These are phyloP conservation scores for Priceomyces carsonii DNA, from an alignment of 805 yeast genomes.

Conservation along the genomic window DNA sequence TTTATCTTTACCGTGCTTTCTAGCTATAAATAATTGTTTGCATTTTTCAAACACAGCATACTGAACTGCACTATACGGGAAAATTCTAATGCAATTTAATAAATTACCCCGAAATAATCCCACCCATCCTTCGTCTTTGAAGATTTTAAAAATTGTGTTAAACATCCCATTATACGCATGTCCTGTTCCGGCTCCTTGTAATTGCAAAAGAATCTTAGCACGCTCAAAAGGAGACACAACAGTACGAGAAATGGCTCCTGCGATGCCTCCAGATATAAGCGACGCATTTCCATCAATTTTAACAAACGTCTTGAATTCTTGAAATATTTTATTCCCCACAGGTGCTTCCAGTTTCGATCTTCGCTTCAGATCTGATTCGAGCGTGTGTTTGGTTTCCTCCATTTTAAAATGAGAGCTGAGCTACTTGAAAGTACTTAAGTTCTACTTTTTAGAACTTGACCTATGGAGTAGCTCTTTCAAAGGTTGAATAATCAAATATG, in stretches of 20 bases:
- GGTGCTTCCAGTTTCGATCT: no score
- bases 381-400: no score
- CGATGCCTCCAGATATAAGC: constrained; percentile 71
- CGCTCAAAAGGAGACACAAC: constrained; percentile 94
- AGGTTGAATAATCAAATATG: no score
- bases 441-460: no score
- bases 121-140: constrained; percentile 86
- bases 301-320: constrained; percentile 19
- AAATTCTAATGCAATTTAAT: constrained; percentile 82
- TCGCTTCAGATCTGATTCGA: no score
- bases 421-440: no score
- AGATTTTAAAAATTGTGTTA: constrained; percentile 74
- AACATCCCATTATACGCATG: constrained; percentile 66
- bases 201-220: constrained; percentile 87
- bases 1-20: constrained; percentile 16
- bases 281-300: constrained; percentile 60
- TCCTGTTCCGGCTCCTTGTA: constrained; percentile 66
- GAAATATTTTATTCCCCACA: not conserved
- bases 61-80: constrained; percentile 95
- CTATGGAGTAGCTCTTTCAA: no score
- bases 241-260: constrained; percentile 82
- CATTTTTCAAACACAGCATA: constrained; percentile 77
- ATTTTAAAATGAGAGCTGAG: no score
- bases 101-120: constrained; percentile 93
- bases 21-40: constrained; percentile 40